Percentiles rank a stretch among this genome's conserved stretches.
Evolutionary conservation across 345 rosid genomes (phyloP).

Genomic region (Schrenkiella parvula): DNA sequence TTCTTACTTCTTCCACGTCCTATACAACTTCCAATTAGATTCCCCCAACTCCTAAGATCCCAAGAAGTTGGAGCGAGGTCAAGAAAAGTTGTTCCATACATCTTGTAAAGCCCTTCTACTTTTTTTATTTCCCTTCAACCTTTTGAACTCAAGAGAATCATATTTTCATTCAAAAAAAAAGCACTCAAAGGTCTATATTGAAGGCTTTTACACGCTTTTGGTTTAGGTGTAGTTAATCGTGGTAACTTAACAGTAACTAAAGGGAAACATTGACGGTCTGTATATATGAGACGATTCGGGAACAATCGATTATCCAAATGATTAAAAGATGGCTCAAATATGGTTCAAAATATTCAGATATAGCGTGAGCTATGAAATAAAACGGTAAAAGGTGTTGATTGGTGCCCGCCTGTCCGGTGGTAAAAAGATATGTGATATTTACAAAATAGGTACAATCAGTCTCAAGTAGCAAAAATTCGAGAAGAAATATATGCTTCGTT

Average conservation of each 20-base stretch:
- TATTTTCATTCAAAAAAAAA: not conserved
- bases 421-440: not conserved
- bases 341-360: not conserved
- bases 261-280: not conserved
- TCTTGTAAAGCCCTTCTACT: constrained; percentile 21
- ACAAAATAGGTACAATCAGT: not conserved
- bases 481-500: constrained; percentile 1
- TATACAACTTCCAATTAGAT: constrained; percentile 20
- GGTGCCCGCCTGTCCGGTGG: too few relatives aligned
- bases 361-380: not conserved
- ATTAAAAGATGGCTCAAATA: not conserved
- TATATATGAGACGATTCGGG: not conserved
- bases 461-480: not conserved
- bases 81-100: constrained; percentile 25
- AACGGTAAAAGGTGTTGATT: not conserved
- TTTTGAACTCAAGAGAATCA: constrained; percentile 11
- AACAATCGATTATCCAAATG: not conserved
- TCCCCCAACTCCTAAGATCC: constrained; percentile 20
- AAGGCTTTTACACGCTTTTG: not conserved
- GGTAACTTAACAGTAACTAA: not conserved
- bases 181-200: not conserved
- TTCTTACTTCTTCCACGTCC: constrained; percentile 23
- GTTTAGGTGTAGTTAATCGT: not conserved
- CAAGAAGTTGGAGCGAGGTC: constrained; percentile 32
- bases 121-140: not conserved